These are phyloP conservation scores for Penicillium janthinellum DNA, from an alignment of 2,329 filamentous ascomycete species.

Conservation along the genomic window DNA sequence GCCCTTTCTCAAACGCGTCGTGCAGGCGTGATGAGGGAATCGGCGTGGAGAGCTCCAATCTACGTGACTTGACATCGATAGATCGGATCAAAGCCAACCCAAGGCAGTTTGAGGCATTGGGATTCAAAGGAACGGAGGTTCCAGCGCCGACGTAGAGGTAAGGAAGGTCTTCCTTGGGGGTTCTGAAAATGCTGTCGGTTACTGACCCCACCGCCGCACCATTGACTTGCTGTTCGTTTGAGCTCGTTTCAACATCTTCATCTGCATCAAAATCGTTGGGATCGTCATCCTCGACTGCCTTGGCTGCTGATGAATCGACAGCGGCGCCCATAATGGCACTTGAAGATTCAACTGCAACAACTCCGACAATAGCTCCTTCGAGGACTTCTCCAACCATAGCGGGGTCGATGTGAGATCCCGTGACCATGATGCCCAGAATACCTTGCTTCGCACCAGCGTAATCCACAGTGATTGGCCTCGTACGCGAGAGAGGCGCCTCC, in stretches of 20 bases:
- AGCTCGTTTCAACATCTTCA: conserved; percentile 24
- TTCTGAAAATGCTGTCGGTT: conserved; percentile 40
- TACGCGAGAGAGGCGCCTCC: conserved; percentile 47
- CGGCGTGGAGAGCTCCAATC: conserved; percentile 54
- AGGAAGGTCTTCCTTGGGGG: conserved; percentile 50
- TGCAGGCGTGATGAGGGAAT: conserved; percentile 37
- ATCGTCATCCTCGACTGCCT: conserved; percentile 6
- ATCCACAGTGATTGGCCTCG: conserved; percentile 52
- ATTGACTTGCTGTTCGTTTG: conserved; percentile 7
- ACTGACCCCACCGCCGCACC: background rate
- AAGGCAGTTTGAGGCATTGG: conserved; percentile 50
- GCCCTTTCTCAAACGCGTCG: conserved; percentile 36
- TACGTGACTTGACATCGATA: conserved; percentile 42
- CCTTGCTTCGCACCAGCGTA: conserved; percentile 50
- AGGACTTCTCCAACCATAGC: conserved; percentile 54
- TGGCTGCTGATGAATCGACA: background rate
- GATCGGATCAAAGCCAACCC: conserved; percentile 53
- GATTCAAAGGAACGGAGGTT: conserved; percentile 49
- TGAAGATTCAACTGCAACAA: conserved; percentile 52
- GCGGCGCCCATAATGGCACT: conserved; percentile 30
- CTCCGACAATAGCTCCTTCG: conserved; percentile 56
- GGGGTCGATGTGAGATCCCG: conserved; percentile 53
- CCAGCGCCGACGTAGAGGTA: conserved; percentile 51
- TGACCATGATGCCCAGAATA: conserved; percentile 55
- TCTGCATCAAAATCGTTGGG: conserved; percentile 15